These are phyloP conservation scores for Bonia amplexicaulis DNA, from an alignment of 176 grass and related monocot species.

Conservation along the genomic window DNA sequence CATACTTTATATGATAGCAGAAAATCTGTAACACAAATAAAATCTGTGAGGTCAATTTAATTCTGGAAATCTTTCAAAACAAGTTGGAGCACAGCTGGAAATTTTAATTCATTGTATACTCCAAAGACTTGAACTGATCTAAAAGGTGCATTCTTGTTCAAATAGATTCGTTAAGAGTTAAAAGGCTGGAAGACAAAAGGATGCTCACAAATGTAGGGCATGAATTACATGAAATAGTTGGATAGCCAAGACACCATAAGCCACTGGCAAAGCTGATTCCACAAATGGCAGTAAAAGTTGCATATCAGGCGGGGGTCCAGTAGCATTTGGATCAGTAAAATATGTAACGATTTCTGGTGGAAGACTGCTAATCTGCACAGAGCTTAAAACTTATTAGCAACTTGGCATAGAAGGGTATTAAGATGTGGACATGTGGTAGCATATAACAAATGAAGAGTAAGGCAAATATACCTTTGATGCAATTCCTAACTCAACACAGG, in stretches of 20 bases:
- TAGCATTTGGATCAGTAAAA: slow-evolving; percentile 96
- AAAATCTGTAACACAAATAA: not conserved
- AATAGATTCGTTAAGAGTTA: slow-evolving; percentile 4
- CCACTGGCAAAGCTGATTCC: slow-evolving; percentile 88
- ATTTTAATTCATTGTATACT: not conserved
- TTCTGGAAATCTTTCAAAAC: not conserved
- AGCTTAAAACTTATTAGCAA: slow-evolving; percentile 27
- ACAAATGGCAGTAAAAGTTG: slow-evolving; percentile 83
- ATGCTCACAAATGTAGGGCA: slow-evolving; percentile 15
- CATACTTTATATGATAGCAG: not conserved
- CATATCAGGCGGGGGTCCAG: slow-evolving; percentile 86
- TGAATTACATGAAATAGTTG: slow-evolving; percentile 90
- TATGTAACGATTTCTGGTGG: slow-evolving; percentile 93
- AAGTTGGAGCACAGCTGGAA: not conserved
- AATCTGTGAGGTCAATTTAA: not conserved
- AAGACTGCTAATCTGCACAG: slow-evolving; percentile 81
- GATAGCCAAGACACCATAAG: slow-evolving; percentile 88
- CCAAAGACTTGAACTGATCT: not conserved
- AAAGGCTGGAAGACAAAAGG: not conserved
- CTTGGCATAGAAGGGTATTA: slow-evolving; percentile 9
- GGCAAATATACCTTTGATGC: slow-evolving; percentile 74
- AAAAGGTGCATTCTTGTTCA: not conserved
- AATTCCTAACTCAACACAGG: slow-evolving; percentile 90
- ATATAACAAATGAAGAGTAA: slow-evolving; percentile 26
- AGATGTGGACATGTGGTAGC: slow-evolving; percentile 13